Conservation (phyloP, 495 filamentous ascomycete genomes). For the Talaromyces thailandensis region DNA sequence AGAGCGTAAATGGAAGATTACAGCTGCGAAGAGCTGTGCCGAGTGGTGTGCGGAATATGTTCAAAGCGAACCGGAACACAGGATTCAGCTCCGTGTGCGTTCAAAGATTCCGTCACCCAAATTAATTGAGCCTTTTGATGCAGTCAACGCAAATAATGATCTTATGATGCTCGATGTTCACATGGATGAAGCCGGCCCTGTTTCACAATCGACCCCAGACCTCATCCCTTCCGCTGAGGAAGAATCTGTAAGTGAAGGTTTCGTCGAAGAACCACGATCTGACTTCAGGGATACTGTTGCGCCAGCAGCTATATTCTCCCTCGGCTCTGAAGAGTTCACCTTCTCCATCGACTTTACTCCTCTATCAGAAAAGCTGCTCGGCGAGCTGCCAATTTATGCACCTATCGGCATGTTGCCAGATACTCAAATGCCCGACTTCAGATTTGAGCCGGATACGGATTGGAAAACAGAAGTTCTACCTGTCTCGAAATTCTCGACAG, state of each 20-base stretch:
- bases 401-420: conserved; percentile 52
- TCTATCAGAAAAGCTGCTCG: conserved; percentile 70
- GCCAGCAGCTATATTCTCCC: conserved; percentile 72
- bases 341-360: conserved; percentile 71
- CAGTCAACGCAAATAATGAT: conserved; percentile 8
- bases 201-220: conserved; percentile 57
- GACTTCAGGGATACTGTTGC: conserved; percentile 32
- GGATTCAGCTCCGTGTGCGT: conserved; percentile 56
- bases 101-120: conserved; percentile 28
- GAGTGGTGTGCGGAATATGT: conserved; percentile 76
- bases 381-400: conserved; percentile 72
- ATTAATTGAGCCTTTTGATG: conserved; percentile 7
- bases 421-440: conserved; percentile 42
- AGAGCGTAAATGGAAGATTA: conserved; percentile 88
- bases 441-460: conserved; percentile 53
- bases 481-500: conserved; percentile 73
- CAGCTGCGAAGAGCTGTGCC: conserved; percentile 66
- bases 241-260: conserved; percentile 41
- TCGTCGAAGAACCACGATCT: conserved; percentile 35
- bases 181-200: conserved; percentile 21
- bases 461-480: conserved; percentile 76
- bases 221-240: conserved; percentile 57
- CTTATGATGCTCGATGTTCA: conserved; percentile 9
- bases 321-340: conserved; percentile 71
- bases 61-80: conserved; percentile 49